phyloP scores from a whole-genome alignment of 2,329 filamentous ascomycete genomes.

The Helotiales sp. region DNA sequence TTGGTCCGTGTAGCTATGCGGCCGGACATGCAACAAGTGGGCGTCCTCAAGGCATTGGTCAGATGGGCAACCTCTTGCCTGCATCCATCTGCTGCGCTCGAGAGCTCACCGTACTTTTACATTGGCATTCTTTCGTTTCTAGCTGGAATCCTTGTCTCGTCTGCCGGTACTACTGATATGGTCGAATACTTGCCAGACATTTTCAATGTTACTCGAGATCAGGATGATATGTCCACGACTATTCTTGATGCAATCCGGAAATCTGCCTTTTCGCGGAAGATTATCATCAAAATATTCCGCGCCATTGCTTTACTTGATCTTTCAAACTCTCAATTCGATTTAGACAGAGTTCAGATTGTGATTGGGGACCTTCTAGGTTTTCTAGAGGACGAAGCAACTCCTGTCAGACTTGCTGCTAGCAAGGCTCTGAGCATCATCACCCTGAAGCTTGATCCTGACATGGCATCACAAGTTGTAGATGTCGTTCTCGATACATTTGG shows the following conservation, averaged over 20 bases:
- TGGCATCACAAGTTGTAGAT: slow-evolving; percentile 87
- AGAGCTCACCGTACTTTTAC: slow-evolving; percentile 69
- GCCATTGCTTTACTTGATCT: slow-evolving; percentile 69
- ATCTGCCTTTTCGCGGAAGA: slow-evolving; percentile 81
- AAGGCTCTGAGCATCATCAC: slow-evolving; percentile 91
- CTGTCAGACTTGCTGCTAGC: slow-evolving; percentile 86
- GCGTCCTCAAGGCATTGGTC: slow-evolving; percentile 70
- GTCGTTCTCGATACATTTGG: slow-evolving; percentile 76
- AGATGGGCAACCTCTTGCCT: slow-evolving; percentile 72
- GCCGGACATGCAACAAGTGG: slow-evolving; percentile 82
- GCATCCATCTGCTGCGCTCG: slow-evolving; percentile 48
- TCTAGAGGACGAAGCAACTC: slow-evolving; percentile 86
- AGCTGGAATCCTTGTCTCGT: slow-evolving; percentile 70
- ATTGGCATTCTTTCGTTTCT: slow-evolving; percentile 83
- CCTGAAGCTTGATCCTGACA: slow-evolving; percentile 75
- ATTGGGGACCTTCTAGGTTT: slow-evolving; percentile 82
- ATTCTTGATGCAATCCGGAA: slow-evolving; percentile 64
- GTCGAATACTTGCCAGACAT: slow-evolving; percentile 67
- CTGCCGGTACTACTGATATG: slow-evolving; percentile 77
- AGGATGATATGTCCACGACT: slow-evolving; percentile 5
- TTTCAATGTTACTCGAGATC: slow-evolving; percentile 65
- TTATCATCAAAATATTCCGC: slow-evolving; percentile 82
- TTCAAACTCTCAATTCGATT: slow-evolving; percentile 21
- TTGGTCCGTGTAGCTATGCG: slow-evolving; percentile 83
- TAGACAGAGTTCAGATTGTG: slow-evolving; percentile 73